These are phyloP conservation scores for Penicillium polonicum DNA, from an alignment of 2,329 filamentous ascomycete genomes.

Conservation along the genomic window DNA sequence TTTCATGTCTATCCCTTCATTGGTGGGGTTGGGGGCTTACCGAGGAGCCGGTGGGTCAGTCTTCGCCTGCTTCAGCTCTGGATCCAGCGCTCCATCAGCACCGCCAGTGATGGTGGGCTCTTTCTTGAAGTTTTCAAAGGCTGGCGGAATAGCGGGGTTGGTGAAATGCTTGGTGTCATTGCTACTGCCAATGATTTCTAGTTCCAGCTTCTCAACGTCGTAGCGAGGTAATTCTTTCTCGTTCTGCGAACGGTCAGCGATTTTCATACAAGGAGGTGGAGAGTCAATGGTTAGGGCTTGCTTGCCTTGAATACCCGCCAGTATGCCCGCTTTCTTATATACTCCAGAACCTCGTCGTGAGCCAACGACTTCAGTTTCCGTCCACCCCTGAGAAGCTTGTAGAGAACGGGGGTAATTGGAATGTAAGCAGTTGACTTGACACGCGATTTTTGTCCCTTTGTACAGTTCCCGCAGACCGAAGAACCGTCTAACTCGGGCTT, in stretches of 20 bases:
- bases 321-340: conserved; percentile 4
- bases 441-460: not conserved
- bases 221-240: conserved; percentile 10
- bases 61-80: conserved; percentile 9
- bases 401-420: conserved; percentile 9
- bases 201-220: conserved; percentile 11
- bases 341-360: conserved; percentile 6
- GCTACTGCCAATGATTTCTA: conserved; percentile 13
- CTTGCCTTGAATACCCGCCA: conserved; percentile 11
- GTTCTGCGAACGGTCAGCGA: not conserved
- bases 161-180: conserved; percentile 12
- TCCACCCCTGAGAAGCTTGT: conserved; percentile 6
- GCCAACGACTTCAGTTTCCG: conserved; percentile 8
- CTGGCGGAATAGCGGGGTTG: conserved; percentile 2
- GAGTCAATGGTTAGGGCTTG: too few relatives aligned
- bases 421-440: conserved; percentile 10
- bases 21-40: not conserved
- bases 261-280: too few relatives aligned
- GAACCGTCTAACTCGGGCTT: conserved; percentile 8
- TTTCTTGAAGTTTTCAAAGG: conserved; percentile 11
- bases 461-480: conserved; percentile 8
- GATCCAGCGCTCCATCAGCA: conserved; percentile 11
- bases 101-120: conserved; percentile 12
- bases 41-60: not conserved
- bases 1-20: not conserved